These are phyloP conservation scores for Cucurbitaria berberidis DNA, from an alignment of 2,329 filamentous ascomycete species.

Conservation along the genomic window DNA sequence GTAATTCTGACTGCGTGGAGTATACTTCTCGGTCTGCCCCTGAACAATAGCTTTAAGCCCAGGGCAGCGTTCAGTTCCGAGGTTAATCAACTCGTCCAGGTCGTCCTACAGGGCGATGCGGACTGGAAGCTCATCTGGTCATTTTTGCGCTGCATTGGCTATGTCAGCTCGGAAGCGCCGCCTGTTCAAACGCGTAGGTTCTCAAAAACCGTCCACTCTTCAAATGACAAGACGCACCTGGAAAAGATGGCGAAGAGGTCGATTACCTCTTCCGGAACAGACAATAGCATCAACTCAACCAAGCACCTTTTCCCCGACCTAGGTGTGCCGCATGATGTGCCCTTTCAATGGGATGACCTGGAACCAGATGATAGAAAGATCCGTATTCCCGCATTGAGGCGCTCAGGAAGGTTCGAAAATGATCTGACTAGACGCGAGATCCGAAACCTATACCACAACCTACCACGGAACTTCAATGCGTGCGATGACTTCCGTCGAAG, in stretches of 20 bases:
- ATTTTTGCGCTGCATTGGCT: conserved; percentile 15
- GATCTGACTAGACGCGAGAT: neutral
- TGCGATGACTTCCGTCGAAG: neutral
- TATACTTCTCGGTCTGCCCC: neutral
- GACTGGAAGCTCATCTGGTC: conserved; percentile 25
- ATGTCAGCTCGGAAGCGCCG: neutral
- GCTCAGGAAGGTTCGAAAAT: neutral
- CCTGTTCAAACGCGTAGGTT: neutral
- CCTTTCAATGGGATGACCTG: neutral
- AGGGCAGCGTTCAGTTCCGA: neutral
- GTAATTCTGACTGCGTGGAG: neutral
- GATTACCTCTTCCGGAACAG: too few species aligned
- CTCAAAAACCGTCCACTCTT: neutral
- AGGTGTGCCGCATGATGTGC: neutral
- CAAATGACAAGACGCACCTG: too few species aligned
- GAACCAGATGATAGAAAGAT: neutral
- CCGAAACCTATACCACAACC: neutral
- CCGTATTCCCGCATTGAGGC: neutral
- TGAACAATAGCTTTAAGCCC: neutral
- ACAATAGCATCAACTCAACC: too few species aligned
- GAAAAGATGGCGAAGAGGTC: too few species aligned
- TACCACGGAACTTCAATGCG: neutral
- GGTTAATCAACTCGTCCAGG: neutral
- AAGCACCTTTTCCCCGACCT: neutral
- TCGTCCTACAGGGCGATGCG: neutral